These are phyloP conservation scores for Moricandia moricandioides DNA, from an alignment of 345 rosid species.

Conservation along the genomic window DNA sequence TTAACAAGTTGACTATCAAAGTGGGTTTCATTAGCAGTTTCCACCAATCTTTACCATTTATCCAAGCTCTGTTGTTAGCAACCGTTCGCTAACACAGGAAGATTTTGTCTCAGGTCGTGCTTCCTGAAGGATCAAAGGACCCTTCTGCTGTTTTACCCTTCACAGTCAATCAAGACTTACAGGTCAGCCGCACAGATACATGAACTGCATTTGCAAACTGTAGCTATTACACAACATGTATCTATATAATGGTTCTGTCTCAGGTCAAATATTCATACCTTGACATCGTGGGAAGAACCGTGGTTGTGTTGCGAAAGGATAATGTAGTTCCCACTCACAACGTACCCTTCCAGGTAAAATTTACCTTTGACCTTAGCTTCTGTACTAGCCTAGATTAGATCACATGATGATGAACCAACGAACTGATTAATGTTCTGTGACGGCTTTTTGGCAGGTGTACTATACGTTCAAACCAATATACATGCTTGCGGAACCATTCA, in stretches of 20 bases:
- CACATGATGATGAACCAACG: background rate
- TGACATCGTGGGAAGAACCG: conserved; percentile 95
- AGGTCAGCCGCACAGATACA: conserved; percentile 40
- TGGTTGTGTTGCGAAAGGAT: conserved; percentile 86
- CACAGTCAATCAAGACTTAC: conserved; percentile 71
- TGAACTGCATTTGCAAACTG: background rate
- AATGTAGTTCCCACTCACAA: conserved; percentile 78
- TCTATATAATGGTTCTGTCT: background rate
- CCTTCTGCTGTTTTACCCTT: conserved; percentile 83
- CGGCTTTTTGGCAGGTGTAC: conserved; percentile 62
- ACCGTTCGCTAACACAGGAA: conserved; percentile 16
- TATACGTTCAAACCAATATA: conserved; percentile 88
- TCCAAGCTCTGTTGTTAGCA: conserved; percentile 1
- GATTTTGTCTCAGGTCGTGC: conserved; percentile 72
- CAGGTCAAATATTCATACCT: conserved; percentile 96
- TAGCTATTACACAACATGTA: background rate
- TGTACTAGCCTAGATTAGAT: background rate
- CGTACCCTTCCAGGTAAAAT: conserved; percentile 79
- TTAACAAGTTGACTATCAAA: conserved; percentile 82
- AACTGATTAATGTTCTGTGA: background rate
- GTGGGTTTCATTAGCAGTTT: conserved; percentile 44
- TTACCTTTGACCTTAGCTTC: background rate
- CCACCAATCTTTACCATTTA: background rate
- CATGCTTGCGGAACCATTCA: conserved; percentile 97
- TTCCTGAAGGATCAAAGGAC: conserved; percentile 94